Base-by-base conservation (phyloP, 768 basidiomycete genomes). In the Lentinula lateritia region DNA sequence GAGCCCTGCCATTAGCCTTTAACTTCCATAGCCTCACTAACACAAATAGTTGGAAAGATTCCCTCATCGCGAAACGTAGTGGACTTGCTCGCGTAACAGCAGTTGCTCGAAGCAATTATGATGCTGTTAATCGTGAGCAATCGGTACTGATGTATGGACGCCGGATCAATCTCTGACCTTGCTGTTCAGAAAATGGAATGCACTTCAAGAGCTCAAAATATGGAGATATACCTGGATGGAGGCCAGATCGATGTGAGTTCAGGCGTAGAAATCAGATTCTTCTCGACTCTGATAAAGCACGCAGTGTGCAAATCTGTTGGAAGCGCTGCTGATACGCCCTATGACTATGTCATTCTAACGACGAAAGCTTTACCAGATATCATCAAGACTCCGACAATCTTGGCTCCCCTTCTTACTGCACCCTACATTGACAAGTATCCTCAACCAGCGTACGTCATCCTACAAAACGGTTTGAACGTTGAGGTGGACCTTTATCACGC, bases 291-390 rank as follows among this genome's bases (percentile, higher is more conserved):
- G 50, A n/a, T 65, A 18, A n/a, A 12, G 46, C 18, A 48, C 18
- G 20, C 46, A 89, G 89, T 89, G 55, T 80, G 83, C 65, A 78
- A 71, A 38, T 83, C 83, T 3, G 78, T 91, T 35, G 71, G 69
- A 1, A 84, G 85, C 43, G 90, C 90, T 10, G 76, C 81, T 16
- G 87, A 88, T 68, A 69, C 76, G 39, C 68, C 78, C 0, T 92
- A 90, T 70, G 76, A 80, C 48, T 84, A 86, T 69, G 88, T 89
- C 5, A 71, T 92, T 35, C 69, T 90, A 52, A 78, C 86, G 3
- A 89, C 88, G 1, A 92, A 92, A 69, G 84, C 85, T 4, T 72
- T 91, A 16, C 89, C 90, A 3, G 90, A 92, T 66, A 67, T 88
- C 9, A 67, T 74, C 1, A 80, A 78, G 10, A 89, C 86, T 6